phyloP scores from a whole-genome alignment of 192 early-diverging fungal species.

The Chytriomyces sp. region DNA sequence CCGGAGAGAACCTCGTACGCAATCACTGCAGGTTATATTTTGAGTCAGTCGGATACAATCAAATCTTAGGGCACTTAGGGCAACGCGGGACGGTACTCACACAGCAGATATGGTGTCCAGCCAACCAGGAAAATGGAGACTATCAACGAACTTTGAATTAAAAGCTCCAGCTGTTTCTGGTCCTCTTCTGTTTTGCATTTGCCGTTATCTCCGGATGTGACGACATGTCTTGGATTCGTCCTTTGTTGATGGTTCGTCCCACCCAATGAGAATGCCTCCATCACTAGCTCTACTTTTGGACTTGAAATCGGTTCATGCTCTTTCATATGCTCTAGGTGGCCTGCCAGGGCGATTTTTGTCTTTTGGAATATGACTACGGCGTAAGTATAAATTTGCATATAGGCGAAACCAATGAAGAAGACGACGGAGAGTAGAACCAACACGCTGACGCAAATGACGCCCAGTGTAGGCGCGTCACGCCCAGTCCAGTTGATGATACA shows the following conservation, averaged over 20 bases:
- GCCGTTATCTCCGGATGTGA: too few species aligned
- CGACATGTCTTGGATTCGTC: not conserved
- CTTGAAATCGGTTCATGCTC: not conserved
- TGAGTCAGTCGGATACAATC: too few species aligned
- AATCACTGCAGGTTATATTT: not conserved
- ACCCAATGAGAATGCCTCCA: not conserved
- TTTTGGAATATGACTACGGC: not conserved
- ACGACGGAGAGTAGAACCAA: not conserved
- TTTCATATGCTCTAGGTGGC: not conserved
- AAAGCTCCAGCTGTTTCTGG: not conserved
- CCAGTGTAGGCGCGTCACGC: not conserved
- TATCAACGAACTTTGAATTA: not conserved
- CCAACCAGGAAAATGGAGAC: not conserved
- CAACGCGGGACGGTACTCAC: too few species aligned
- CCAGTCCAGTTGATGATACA: not conserved
- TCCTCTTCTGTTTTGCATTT: not conserved
- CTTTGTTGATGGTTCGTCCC: not conserved
- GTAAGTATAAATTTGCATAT: not conserved
- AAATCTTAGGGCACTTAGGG: too few species aligned
- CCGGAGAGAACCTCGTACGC: not conserved
- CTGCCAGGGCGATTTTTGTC: not conserved
- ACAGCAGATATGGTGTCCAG: not conserved
- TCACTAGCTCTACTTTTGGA: not conserved
- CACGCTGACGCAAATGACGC: not conserved
- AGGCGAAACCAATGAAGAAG: not conserved